Base-by-base conservation (phyloP, 2,329 filamentous ascomycete species). In the Phyllosticta capitalensis region DNA sequence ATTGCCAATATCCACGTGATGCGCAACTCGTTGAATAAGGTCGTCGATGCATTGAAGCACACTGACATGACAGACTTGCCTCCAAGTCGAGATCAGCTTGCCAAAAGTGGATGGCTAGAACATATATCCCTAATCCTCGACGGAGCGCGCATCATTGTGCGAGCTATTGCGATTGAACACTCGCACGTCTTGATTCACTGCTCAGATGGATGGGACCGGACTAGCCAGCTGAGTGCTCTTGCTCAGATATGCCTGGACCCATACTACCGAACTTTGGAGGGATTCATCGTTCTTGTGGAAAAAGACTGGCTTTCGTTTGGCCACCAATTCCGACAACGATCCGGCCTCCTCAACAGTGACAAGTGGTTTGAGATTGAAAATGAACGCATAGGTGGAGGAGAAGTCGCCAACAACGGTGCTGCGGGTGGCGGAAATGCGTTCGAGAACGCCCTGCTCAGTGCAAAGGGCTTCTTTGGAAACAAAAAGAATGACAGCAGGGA, bases 1-100 rank as follows among this genome's bases (percentile, higher is more conserved):
- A 99, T 99, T 68, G 92, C 95, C 72, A 99, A 99, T 71, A 97
- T 99, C 62, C 94, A 99, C 69, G 91, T 96, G 63, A 99, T 99
- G 94, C 83, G 94, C 60, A 88, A 88, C 63, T 97, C 92, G 1
- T 79, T 99, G 33, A 86, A 88, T 66, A 92, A 87, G 65, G 88
- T 99, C 20, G 80, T 96, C 57, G 92, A 95, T 63, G 88, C 90
- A 2, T 78, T 99, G 68, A 96, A 95, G 69, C 92, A 97, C 66
- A 90, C 91, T 1, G 94, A 99, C 71, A 81, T 96, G 26, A 89
- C 90, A 0, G 84, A 88, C 1, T 75, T 96, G 30, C 85, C 89
- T 0, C 92, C 92, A 0, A 95, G 88, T 70, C 83, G 85, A 67
- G 90, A 96, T 38, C 77, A 88, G 3, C 81, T 99, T 26, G 81